Evolutionary conservation across 2,329 filamentous ascomycete species (phyloP), one percentile per base, ranked within the genome.

Genomic region (Niveomyces coronatus): DNA sequence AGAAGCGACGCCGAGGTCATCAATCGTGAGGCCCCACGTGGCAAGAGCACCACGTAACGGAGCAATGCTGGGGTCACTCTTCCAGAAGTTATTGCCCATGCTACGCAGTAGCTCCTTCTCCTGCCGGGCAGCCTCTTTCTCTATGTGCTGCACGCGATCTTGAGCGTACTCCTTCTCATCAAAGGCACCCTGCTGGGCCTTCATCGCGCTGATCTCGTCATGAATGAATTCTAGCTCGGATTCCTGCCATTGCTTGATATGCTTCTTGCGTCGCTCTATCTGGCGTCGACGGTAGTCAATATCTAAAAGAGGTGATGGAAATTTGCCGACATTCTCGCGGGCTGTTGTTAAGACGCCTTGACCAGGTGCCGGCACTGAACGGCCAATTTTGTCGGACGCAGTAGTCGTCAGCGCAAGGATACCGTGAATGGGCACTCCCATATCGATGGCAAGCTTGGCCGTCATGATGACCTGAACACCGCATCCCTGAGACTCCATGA

Each of bases 401-500:
- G 91, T 98, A 29, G 87, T 86, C 29, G 89, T 95, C 55, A 95
- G 76, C 43, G 85, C 93, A 53, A 98, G 67, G 46, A 98, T 77
- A 71, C 89, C 89, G 55, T 98, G 87, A 55, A 98, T 96, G 10
- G 91, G 91, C 18, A 98, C 86, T 62, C 91, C 91, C 91, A 98
- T 98, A 47, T 98, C 91, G 39, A 98, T 69, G 30, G 91, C 91
- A 47, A 98, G 79, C 67, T 84, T 85, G 40, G 89, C 91, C 46
- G 85, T 94, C 91, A 98, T 98, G 63, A 98, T 89, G 54, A 98
- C 74, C 65, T 98, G 91, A 62, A 98, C 81, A 82, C 93, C 91
- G 53, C 87, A 94, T 56, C 91, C 91, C 65, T 98, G 91, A 3
- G 93, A 94, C 65, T 98, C 91, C 91, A 98, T 96, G 71, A 98